phyloP scores from a whole-genome alignment of 2,329 filamentous ascomycete genomes.

The Cryphonectria parasitica region DNA sequence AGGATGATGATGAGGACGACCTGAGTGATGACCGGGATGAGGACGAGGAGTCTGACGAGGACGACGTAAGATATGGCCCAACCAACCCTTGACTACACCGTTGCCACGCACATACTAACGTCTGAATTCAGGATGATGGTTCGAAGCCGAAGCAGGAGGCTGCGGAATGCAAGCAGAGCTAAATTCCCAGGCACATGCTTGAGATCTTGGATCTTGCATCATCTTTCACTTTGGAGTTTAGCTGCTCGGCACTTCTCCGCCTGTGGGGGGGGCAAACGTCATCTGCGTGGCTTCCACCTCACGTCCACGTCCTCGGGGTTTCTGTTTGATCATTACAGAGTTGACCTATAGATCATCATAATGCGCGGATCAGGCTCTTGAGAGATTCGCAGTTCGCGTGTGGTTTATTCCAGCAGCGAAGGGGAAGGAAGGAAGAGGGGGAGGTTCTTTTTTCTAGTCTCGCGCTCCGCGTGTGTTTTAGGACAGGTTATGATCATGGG shows the following conservation, averaged over 20 bases:
- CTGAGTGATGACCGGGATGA: constrained; percentile 84
- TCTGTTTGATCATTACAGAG: constrained; percentile 28
- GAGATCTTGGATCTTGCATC: constrained; percentile 27
- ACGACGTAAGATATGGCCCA: constrained; percentile 62
- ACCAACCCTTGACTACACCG: constrained; percentile 16
- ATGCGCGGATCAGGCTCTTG: constrained; percentile 29
- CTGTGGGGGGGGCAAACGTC: constrained; percentile 14
- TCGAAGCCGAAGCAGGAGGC: constrained; percentile 93
- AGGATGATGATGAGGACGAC: constrained; percentile 92
- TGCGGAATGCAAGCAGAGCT: constrained; percentile 96
- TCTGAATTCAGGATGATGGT: constrained; percentile 71
- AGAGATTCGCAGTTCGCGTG: constrained; percentile 21
- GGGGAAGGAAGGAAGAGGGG: constrained; percentile 9
- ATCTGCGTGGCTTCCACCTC: constrained; percentile 18
- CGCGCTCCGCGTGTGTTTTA: constrained; percentile 21
- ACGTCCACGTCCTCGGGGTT: constrained; percentile 12
- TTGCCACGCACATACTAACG: constrained; percentile 32
- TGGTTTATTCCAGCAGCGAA: constrained; percentile 9
- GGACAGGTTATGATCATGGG: constrained; percentile 22
- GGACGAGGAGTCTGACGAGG: constrained; percentile 73
- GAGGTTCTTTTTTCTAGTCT: constrained; percentile 22
- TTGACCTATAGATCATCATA: constrained; percentile 33
- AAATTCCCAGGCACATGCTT: constrained; percentile 41
- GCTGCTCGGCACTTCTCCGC: constrained; percentile 17
- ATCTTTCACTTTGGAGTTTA: constrained; percentile 12